Evolutionary conservation across 208 protist genomes (phyloP).

Genomic region (Acanthamoeba polyphaga): DNA sequence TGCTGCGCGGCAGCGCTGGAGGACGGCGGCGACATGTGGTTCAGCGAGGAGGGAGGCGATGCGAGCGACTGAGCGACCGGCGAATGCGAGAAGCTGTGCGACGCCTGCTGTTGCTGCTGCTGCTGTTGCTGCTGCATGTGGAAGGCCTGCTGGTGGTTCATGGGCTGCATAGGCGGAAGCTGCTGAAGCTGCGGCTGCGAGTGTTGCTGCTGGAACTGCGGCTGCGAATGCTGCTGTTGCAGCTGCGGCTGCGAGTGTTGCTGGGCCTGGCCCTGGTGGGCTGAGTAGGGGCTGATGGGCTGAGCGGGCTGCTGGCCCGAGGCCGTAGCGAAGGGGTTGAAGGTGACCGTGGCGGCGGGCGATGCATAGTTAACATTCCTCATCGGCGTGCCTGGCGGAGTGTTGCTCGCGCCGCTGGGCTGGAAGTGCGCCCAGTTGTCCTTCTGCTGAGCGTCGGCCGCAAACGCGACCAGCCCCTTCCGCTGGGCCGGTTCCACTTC

Average conservation of each 20-base stretch:
- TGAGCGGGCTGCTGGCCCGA: background rate
- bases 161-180: background rate
- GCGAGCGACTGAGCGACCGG: background rate
- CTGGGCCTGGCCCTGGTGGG: background rate
- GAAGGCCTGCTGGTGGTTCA: background rate
- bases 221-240: background rate
- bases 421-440: slow-evolving; percentile 3
- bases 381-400: background rate
- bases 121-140: background rate
- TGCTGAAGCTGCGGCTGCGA: background rate
- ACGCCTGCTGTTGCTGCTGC: background rate
- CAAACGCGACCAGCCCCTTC: background rate
- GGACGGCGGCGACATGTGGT: background rate
- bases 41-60: slow-evolving; percentile 1
- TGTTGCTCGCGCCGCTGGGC: background rate
- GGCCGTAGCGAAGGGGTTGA: slow-evolving; percentile 24
- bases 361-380: background rate
- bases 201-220: background rate
- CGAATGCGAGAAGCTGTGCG: background rate
- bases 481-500: background rate
- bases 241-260: background rate
- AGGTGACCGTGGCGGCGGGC: background rate
- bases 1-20: background rate
- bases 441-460: background rate
- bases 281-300: slow-evolving; percentile 16